Evolutionary conservation across 345 rosid species (phyloP).

Genomic region (Arabis hirsuta): DNA sequence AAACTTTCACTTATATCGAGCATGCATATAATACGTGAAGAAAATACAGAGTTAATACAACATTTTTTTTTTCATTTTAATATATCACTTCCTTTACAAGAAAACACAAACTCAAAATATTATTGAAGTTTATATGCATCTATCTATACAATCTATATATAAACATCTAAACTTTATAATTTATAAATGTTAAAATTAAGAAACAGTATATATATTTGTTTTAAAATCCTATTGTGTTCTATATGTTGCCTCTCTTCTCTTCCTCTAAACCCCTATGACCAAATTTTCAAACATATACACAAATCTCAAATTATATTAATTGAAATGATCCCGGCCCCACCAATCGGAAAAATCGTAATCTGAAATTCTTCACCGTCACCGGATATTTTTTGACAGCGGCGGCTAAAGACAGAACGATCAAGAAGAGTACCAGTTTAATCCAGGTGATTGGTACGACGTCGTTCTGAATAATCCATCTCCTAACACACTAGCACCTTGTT

Average conservation of each 20-base stretch:
- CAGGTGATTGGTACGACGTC: conserved; percentile 61
- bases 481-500: conserved; percentile 53
- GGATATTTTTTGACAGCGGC: conserved; percentile 11
- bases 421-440: conserved; percentile 80
- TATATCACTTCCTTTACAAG: conserved; percentile 6
- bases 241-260: conserved; percentile 33
- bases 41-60: conserved; percentile 7
- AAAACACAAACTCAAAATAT: conserved; percentile 35
- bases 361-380: conserved; percentile 2
- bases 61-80: not conserved
- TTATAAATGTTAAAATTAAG: conserved; percentile 14
- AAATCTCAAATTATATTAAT: conserved; percentile 39
- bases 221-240: conserved; percentile 34
- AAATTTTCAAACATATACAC: conserved; percentile 40
- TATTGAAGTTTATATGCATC: conserved; percentile 28
- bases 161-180: conserved; percentile 25
- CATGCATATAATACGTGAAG: not conserved
- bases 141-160: conserved; percentile 26
- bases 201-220: not conserved
- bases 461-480: conserved; percentile 65
- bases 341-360: conserved; percentile 20
- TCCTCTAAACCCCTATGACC: conserved; percentile 37
- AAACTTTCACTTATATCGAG: not conserved
- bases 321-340: conserved; percentile 16
- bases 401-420: conserved; percentile 2